These are phyloP conservation scores for Nothopassalora personata DNA, from an alignment of 2,329 filamentous ascomycete species.

Conservation along the genomic window DNA sequence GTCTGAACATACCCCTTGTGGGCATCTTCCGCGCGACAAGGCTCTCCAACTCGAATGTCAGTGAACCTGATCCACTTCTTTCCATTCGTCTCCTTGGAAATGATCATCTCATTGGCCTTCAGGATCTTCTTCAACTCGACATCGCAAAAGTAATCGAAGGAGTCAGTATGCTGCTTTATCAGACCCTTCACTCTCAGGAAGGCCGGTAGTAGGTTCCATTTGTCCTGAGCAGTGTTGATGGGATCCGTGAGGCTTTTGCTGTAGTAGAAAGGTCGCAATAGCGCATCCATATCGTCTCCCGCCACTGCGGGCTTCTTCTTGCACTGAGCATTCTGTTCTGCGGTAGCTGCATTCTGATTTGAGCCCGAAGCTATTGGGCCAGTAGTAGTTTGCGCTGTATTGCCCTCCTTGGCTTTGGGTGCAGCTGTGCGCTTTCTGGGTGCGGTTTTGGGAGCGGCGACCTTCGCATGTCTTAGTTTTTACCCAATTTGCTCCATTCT, in stretches of 20 bases:
- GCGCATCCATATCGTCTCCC: constrained; percentile 48
- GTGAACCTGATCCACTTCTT: constrained; percentile 68
- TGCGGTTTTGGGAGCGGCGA: constrained; percentile 15
- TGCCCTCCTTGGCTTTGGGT: constrained; percentile 5
- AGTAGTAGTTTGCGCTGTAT: not conserved
- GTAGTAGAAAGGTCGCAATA: constrained; percentile 66
- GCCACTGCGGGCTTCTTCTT: constrained; percentile 19
- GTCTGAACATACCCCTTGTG: constrained; percentile 62
- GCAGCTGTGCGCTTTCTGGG: constrained; percentile 13
- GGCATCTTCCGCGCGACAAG: constrained; percentile 73
- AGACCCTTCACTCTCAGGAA: constrained; percentile 96
- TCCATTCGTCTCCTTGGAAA: constrained; percentile 87
- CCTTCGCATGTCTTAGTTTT: constrained; percentile 12
- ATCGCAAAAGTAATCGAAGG: constrained; percentile 97
- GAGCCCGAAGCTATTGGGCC: not conserved
- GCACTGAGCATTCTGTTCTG: constrained; percentile 2
- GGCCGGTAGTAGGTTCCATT: constrained; percentile 95
- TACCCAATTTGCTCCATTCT: not conserved
- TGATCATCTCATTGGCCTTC: constrained; percentile 70
- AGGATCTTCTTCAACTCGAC: constrained; percentile 97
- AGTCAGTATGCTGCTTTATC: constrained; percentile 97
- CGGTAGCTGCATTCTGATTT: not conserved
- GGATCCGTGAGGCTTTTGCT: constrained; percentile 63
- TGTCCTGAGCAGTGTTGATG: constrained; percentile 72
- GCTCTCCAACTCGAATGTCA: constrained; percentile 79